These are phyloP conservation scores for Fomes fomentarius DNA, from an alignment of 1,284 basidiomycete genomes.

Conservation along the genomic window DNA sequence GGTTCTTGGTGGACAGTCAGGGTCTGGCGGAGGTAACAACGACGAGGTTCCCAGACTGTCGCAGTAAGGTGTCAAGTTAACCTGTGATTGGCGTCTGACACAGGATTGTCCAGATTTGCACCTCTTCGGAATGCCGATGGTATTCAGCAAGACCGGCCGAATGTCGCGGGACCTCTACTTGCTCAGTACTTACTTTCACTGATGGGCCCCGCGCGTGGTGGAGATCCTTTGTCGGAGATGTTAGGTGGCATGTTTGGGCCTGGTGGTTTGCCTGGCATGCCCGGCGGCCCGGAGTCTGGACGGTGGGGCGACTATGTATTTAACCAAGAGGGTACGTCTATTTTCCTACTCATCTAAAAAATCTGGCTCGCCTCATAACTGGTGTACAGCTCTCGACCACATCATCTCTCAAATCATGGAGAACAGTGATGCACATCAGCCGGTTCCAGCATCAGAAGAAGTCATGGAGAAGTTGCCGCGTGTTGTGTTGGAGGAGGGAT, in stretches of 20 bases:
- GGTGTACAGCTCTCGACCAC: slow-evolving; percentile 65
- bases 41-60: slow-evolving; percentile 31
- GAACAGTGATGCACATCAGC: slow-evolving; percentile 63
- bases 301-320: slow-evolving; percentile 83
- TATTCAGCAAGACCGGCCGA: slow-evolving; percentile 31
- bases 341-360: neutral
- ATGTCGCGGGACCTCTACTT: slow-evolving; percentile 64
- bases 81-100: slow-evolving; percentile 1
- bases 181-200: slow-evolving; percentile 72
- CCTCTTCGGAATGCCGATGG: slow-evolving; percentile 18
- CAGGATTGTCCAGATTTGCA: slow-evolving; percentile 10
- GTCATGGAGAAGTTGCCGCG: slow-evolving; percentile 63
- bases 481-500: slow-evolving; percentile 61
- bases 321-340: slow-evolving; percentile 71
- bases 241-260: slow-evolving; percentile 37
- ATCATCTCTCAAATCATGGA: slow-evolving; percentile 81
- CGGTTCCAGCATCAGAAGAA: slow-evolving; percentile 77
- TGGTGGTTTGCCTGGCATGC: slow-evolving; percentile 19
- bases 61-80: slow-evolving; percentile 31
- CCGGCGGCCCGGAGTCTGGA: slow-evolving; percentile 42
- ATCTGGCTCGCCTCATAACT: neutral
- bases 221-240: slow-evolving; percentile 46
- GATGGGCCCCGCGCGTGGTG: slow-evolving; percentile 41
- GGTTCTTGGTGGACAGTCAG: slow-evolving; percentile 45
- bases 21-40: slow-evolving; percentile 15